Conservation (phyloP, 2,329 filamentous ascomycete species). For the Claviceps monticola region DNA sequence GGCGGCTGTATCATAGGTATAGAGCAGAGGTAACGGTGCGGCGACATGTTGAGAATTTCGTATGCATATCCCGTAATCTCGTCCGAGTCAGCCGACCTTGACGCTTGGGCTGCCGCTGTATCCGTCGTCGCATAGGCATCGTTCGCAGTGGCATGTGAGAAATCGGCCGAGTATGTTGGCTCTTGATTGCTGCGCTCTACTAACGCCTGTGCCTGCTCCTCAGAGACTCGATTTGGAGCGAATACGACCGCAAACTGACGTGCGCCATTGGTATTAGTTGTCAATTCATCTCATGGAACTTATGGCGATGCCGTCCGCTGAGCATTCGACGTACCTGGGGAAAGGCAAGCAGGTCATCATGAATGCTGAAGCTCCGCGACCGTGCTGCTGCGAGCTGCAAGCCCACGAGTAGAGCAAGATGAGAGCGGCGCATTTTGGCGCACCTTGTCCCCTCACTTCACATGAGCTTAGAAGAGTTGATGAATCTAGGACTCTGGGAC, state of each 20-base stretch:
- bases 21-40: constrained; percentile 67
- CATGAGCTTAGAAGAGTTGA: constrained; percentile 14
- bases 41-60: constrained; percentile 60
- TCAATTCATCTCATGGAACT: background rate
- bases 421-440: constrained; percentile 37
- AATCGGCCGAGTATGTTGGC: constrained; percentile 26
- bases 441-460: constrained; percentile 10
- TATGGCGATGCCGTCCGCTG: background rate
- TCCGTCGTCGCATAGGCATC: constrained; percentile 6
- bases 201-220: constrained; percentile 51
- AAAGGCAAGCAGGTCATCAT: constrained; percentile 76
- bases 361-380: constrained; percentile 59
- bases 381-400: constrained; percentile 33
- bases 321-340: constrained; percentile 52
- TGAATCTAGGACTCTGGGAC: background rate
- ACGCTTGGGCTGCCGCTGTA: constrained; percentile 5
- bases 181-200: constrained; percentile 29
- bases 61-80: constrained; percentile 27
- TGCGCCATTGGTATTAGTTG: background rate
- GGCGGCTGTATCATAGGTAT: constrained; percentile 56
- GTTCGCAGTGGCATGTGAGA: constrained; percentile 25
- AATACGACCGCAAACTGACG: constrained; percentile 67
- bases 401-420: constrained; percentile 28
- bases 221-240: constrained; percentile 56
- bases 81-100: constrained; percentile 20